Evolutionary conservation across 305 asterid genomes (phyloP).

Genomic region (Fraxinus sp.): DNA sequence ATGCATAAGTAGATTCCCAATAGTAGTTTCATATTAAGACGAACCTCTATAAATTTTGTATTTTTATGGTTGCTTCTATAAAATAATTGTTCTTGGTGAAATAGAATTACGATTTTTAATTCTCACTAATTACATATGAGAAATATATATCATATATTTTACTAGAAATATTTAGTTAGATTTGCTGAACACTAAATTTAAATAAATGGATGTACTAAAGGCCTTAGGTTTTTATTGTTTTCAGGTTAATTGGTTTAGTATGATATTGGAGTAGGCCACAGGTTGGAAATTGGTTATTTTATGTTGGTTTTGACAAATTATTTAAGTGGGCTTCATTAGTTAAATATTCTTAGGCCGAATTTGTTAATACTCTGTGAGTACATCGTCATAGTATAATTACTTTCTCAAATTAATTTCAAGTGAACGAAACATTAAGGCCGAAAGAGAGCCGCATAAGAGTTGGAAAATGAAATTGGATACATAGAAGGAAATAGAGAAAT

Average conservation of each 20-base stretch:
- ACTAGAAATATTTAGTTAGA: background rate
- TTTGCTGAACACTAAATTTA: background rate
- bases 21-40: no score
- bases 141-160: no score
- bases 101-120: no score
- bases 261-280: background rate
- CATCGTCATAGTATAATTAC: background rate
- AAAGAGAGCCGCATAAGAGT: background rate
- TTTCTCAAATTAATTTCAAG: background rate
- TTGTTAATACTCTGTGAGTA: background rate
- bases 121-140: background rate
- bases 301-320: background rate
- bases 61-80: no score
- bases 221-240: background rate
- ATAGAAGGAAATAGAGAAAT: background rate
- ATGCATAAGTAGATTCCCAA: no score
- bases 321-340: background rate
- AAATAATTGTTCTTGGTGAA: no score
- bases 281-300: conserved; percentile 1
- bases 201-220: no score
- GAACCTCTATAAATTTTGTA: no score
- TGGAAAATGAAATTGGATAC: no score
- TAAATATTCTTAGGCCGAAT: background rate
- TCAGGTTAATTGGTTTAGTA: no score
- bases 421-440: background rate